These are phyloP conservation scores for Brettanomyces naardenensis DNA, from an alignment of 805 yeast species.

Conservation along the genomic window DNA sequence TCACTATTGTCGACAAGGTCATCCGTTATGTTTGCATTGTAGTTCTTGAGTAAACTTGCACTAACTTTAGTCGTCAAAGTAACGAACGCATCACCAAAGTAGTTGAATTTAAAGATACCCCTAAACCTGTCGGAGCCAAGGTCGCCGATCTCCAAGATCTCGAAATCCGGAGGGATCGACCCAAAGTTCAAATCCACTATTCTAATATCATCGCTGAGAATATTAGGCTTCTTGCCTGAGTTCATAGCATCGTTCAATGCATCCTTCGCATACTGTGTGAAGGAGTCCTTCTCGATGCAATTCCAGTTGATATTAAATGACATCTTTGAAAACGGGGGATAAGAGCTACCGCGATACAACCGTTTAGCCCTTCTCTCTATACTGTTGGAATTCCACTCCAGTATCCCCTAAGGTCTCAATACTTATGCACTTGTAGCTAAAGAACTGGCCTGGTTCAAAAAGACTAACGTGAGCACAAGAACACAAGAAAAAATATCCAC, in stretches of 20 bases:
- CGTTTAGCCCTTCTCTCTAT: neutral
- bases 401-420: too few relatives aligned
- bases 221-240: slow-evolving; percentile 62
- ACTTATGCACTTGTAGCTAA: too few relatives aligned
- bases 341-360: too few relatives aligned
- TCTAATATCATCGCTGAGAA: slow-evolving; percentile 59
- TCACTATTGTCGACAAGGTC: slow-evolving; percentile 19
- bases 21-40: slow-evolving; percentile 29
- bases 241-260: slow-evolving; percentile 66
- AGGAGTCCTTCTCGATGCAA: slow-evolving; percentile 56
- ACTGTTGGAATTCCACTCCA: neutral
- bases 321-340: too few relatives aligned
- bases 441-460: too few relatives aligned
- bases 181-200: slow-evolving; percentile 72
- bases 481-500: too few relatives aligned
- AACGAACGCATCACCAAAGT: slow-evolving; percentile 68
- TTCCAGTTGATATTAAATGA: slow-evolving; percentile 77
- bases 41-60: slow-evolving; percentile 75
- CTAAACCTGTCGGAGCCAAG: slow-evolving; percentile 67
- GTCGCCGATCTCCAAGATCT: slow-evolving; percentile 78
- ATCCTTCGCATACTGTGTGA: slow-evolving; percentile 55
- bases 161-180: slow-evolving; percentile 63
- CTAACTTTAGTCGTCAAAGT: slow-evolving; percentile 74
- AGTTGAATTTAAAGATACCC: slow-evolving; percentile 73
- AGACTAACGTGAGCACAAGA: too few relatives aligned